Conservation (phyloP, 139 green algal genomes). For the Limnomonas spitsbergensis region DNA sequence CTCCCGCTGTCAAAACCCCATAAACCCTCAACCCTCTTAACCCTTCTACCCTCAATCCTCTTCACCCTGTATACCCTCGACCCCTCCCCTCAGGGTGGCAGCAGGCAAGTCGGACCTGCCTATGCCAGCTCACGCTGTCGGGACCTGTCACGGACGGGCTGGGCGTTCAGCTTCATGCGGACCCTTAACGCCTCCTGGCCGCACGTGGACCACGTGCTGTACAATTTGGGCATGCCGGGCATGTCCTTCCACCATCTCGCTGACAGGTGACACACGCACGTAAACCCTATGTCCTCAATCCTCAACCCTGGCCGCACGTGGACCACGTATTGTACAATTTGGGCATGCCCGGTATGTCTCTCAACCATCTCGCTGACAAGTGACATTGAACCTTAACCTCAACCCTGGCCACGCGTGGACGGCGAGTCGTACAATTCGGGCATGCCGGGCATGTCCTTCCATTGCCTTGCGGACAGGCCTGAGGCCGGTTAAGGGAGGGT, state of each 20-base stretch:
- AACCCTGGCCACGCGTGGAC: neutral
- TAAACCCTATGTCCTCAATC: too few relatives aligned
- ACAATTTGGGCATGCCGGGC: neutral
- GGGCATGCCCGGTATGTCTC: neutral
- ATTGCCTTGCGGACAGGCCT: neutral
- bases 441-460: neutral
- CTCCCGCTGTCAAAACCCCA: too few relatives aligned
- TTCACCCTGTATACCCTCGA: too few relatives aligned
- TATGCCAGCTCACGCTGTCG: neutral
- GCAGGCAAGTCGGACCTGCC: neutral
- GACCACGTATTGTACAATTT: neutral
- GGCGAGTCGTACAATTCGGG: neutral
- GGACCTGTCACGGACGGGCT: neutral
- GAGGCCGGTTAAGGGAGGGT: too few relatives aligned
- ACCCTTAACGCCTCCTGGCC: neutral
- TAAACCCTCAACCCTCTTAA: too few relatives aligned
- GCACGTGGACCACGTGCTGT: neutral
- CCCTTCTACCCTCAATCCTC: too few relatives aligned
- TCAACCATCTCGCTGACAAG: neutral
- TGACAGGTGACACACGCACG: too few relatives aligned
- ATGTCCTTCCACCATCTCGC: neutral
- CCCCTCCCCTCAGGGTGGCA: neutral
- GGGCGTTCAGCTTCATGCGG: neutral
- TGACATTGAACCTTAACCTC: too few relatives aligned
- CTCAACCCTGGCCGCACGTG: neutral